Evolutionary conservation across 2,329 filamentous ascomycete species (phyloP).

Genomic region (Exophiala aquamarina): DNA sequence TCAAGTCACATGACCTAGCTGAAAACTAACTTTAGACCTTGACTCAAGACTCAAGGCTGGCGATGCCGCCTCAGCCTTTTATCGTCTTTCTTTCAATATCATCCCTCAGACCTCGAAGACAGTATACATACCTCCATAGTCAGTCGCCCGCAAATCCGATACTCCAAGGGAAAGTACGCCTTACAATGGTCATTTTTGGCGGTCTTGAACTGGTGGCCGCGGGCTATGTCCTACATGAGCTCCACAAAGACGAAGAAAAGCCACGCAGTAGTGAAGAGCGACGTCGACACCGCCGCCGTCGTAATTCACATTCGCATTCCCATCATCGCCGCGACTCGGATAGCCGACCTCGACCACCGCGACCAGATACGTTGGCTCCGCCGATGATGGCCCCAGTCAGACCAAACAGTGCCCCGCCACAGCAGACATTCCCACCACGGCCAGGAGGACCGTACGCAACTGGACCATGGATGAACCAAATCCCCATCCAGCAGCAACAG

Average conservation of each 20-base stretch:
- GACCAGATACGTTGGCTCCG: conserved; percentile 7
- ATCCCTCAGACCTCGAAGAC: too few species aligned
- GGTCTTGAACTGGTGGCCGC: conserved; percentile 19
- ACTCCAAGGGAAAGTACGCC: too few species aligned
- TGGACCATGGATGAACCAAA: conserved; percentile 4
- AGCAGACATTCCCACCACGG: not conserved
- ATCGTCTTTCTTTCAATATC: too few species aligned
- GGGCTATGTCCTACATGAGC: conserved; percentile 18
- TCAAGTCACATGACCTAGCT: too few species aligned
- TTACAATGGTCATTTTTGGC: conserved; percentile 19
- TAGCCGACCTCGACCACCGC: conserved; percentile 1
- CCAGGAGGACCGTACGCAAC: not conserved
- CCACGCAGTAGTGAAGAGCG: not conserved
- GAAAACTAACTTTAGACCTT: too few species aligned
- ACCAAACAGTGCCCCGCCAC: conserved; percentile 15
- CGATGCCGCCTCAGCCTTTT: too few species aligned
- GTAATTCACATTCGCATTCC: conserved; percentile 1
- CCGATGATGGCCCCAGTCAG: conserved; percentile 3
- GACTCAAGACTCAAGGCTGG: too few species aligned
- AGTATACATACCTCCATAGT: too few species aligned
- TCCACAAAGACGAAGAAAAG: conserved; percentile 17
- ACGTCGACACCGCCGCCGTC: conserved; percentile 2
- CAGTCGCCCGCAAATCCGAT: too few species aligned
- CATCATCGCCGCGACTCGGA: conserved; percentile 10
- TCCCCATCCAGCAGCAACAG: not conserved